Base-by-base conservation (phyloP, 1,284 basidiomycete genomes). In the Cystobasidium sp. region DNA sequence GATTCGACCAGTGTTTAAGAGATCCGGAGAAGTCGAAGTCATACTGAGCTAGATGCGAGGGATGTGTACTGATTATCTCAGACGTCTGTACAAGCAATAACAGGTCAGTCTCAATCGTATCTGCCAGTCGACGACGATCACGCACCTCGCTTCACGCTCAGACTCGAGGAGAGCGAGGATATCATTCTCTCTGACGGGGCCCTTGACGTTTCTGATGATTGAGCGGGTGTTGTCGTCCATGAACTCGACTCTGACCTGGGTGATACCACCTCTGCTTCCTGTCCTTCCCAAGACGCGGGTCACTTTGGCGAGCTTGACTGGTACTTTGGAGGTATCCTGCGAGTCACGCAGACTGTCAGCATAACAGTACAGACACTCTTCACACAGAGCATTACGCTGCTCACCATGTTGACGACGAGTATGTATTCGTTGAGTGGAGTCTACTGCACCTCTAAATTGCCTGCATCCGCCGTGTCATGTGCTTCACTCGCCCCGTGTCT, bases 181-280 rank as follows among this genome's bases (percentile, higher is more conserved):
- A 85, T 99, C 97, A 84, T 95, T 89, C 85, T 94, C 91, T 80
- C 93, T 88, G 79, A 98, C 95, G 78, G 96, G 95, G 37, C 97
- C 97, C 87, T 99, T 99, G 82, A 99, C 97, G 87, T 99, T 99
- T 80, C 96, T 93, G 86, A 99, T 97, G 85, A 99, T 97, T 79
- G 92, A 91, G 81, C 97, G 92, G 80, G 89, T 89, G 70, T 91
- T 89, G 84, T 99, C 96, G 85, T 99, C 96, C 91, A 99, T 91
- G 88, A 99, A 98, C 85, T 99, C 96, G 80, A 99, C 97, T 80
- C 96, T 94, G 84, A 98, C 95, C 88, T 99, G 97, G 79, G 94
- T 99, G 81, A 99, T 95, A 88, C 95, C 95, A 87, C 97, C 97
- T 84, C 97, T 93, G 81, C 96, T 98, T 79, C 97, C 97, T 83